Conservation (phyloP, 495 filamentous ascomycete species). For the Penicillium manginii region DNA sequence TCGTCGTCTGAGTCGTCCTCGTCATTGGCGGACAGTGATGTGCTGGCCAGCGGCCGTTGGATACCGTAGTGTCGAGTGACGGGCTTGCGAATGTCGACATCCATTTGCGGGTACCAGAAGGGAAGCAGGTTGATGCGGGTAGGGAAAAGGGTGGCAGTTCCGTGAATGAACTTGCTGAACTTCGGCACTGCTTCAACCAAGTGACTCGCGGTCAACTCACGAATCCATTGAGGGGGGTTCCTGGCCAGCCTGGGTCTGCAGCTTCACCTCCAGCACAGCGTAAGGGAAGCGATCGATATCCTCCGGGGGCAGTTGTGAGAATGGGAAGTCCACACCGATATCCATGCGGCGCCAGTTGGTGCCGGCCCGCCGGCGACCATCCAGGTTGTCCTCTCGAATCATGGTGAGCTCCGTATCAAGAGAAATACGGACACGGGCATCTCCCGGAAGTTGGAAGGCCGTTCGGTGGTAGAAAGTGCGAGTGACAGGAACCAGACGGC, state of each 20-base stretch:
- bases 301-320: constrained; percentile 80
- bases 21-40: constrained; percentile 75
- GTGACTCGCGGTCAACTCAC: constrained; percentile 87
- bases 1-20: constrained; percentile 69
- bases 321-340: constrained; percentile 95
- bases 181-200: constrained; percentile 98
- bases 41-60: constrained; percentile 72
- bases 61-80: constrained; percentile 86
- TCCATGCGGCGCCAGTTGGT: constrained; percentile 97
- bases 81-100: constrained; percentile 95
- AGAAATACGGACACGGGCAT: constrained; percentile 94
- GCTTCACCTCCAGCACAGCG: constrained; percentile 94
- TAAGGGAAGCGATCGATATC: constrained; percentile 95
- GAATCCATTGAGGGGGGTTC: constrained; percentile 97
- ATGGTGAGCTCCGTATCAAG: constrained; percentile 95
- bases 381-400: constrained; percentile 92
- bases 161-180: constrained; percentile 99
- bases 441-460: constrained; percentile 95
- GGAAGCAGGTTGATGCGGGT: constrained; percentile 86
- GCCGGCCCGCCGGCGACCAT: constrained; percentile 74
- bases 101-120: constrained; percentile 99
- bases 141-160: constrained; percentile 83
- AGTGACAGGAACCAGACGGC: constrained; percentile 81
- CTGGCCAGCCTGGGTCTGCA: constrained; percentile 96
- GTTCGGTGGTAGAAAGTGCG: constrained; percentile 97